phyloP scores from a whole-genome alignment of 2,329 filamentous ascomycete genomes.

The Fusarium sulawesiense region DNA sequence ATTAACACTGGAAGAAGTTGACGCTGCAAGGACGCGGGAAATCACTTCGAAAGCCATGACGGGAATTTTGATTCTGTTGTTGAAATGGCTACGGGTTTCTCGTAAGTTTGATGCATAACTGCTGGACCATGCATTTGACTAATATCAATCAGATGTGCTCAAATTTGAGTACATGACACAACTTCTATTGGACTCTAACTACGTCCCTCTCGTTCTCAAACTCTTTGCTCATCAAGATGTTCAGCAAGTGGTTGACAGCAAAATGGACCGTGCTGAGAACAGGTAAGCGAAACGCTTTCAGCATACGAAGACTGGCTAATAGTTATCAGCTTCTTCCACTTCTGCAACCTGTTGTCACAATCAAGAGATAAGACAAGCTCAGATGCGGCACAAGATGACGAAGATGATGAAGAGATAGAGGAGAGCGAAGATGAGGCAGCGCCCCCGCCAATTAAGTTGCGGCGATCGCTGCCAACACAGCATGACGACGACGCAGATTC shows the following conservation, averaged over 20 bases:
- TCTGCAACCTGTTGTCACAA: constrained; percentile 79
- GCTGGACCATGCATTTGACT: constrained; percentile 11
- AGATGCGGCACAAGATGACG: constrained; percentile 51
- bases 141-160: constrained; percentile 74
- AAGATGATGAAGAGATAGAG: constrained; percentile 53
- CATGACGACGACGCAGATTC: constrained; percentile 45
- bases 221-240: constrained; percentile 95
- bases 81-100: constrained; percentile 97
- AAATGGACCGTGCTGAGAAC: constrained; percentile 82
- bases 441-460: constrained; percentile 82
- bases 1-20: constrained; percentile 77
- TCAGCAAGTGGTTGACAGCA: constrained; percentile 87
- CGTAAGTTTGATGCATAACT: constrained; percentile 68
- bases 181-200: constrained; percentile 92
- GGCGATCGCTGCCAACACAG: constrained; percentile 59
- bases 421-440: constrained; percentile 81
- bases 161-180: constrained; percentile 98
- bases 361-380: constrained; percentile 52
- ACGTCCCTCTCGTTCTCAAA: constrained; percentile 90
- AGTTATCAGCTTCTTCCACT: constrained; percentile 81
- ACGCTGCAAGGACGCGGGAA: constrained; percentile 83
- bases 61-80: constrained; percentile 84
- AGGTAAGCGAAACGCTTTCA: constrained; percentile 65
- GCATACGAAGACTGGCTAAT: constrained; percentile 2
- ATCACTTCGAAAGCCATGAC: constrained; percentile 92